Evolutionary conservation across 202 grass and related monocot genomes (phyloP).

Genomic region (Saccharum hybrid): DNA sequence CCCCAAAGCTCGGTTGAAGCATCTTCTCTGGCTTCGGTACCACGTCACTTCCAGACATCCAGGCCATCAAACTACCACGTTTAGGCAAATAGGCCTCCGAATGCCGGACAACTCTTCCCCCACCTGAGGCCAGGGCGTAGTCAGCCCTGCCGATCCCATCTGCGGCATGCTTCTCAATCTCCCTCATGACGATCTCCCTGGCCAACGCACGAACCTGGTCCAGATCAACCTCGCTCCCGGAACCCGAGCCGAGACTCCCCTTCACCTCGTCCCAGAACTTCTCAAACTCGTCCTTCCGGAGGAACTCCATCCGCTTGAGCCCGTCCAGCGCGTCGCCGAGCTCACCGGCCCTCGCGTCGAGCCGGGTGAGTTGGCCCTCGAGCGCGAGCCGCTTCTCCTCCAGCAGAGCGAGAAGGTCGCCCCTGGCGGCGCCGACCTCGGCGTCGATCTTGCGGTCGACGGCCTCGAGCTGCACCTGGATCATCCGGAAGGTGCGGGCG

Average conservation of each 20-base stretch:
- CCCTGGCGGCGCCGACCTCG: conserved; percentile 46
- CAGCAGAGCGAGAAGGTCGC: conserved; percentile 47
- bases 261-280: conserved; percentile 58
- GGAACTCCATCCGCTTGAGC: conserved; percentile 53
- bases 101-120: conserved; percentile 60
- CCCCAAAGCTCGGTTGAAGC: conserved; percentile 71
- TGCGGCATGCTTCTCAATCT: conserved; percentile 72
- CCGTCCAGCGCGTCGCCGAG: conserved; percentile 52
- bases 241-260: conserved; percentile 18
- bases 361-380: conserved; percentile 41
- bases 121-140: conserved; percentile 58
- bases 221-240: conserved; percentile 41
- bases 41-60: conserved; percentile 9
- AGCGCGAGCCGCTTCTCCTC: conserved; percentile 57
- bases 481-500: conserved; percentile 44
- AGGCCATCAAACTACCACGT: conserved; percentile 22
- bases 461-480: conserved; percentile 70
- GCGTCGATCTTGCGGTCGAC: conserved; percentile 67
- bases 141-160: conserved; percentile 77
- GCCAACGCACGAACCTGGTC: conserved; percentile 57
- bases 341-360: conserved; percentile 44
- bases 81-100: conserved; percentile 52
- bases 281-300: conserved; percentile 55
- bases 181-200: conserved; percentile 58
- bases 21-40: conserved; percentile 48